These are phyloP conservation scores for Ophiosphaerella narmari DNA, from an alignment of 2,329 filamentous ascomycete genomes.

Conservation along the genomic window DNA sequence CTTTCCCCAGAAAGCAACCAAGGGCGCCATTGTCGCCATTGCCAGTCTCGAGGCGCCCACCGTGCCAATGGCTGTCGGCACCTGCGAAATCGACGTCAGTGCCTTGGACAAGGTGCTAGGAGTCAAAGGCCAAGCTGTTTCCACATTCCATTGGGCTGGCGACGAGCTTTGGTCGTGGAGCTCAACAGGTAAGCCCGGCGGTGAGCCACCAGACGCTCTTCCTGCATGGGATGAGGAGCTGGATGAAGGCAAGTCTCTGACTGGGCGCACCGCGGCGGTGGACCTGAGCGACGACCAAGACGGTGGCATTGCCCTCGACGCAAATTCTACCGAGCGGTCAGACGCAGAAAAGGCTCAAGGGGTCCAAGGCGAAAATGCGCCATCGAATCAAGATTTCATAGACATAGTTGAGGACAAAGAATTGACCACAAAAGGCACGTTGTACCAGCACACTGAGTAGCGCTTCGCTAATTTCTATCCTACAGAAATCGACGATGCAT, in stretches of 20 bases:
- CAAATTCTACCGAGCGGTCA: conserved; percentile 32
- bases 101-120: conserved; percentile 61
- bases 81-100: conserved; percentile 67
- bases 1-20: conserved; percentile 63
- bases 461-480: conserved; percentile 8
- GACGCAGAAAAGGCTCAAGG: conserved; percentile 41
- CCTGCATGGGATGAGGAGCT: conserved; percentile 55
- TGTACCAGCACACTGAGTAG: not conserved
- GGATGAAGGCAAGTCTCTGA: conserved; percentile 36
- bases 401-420: conserved; percentile 53
- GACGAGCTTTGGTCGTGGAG: conserved; percentile 73
- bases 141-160: conserved; percentile 69
- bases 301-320: conserved; percentile 52
- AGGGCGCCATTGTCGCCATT: conserved; percentile 66
- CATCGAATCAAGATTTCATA: conserved; percentile 37
- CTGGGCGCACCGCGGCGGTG: conserved; percentile 49
- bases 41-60: conserved; percentile 63
- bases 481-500: conserved; percentile 68
- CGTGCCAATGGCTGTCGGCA: conserved; percentile 66
- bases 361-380: conserved; percentile 41
- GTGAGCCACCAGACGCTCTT: conserved; percentile 57
- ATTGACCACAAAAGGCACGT: conserved; percentile 61
- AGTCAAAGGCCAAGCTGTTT: conserved; percentile 66
- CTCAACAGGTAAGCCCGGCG: conserved; percentile 57
- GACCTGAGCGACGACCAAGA: conserved; percentile 49